Conservation (phyloP, 2,329 filamentous ascomycete species). For the Colletotrichum lentis region DNA sequence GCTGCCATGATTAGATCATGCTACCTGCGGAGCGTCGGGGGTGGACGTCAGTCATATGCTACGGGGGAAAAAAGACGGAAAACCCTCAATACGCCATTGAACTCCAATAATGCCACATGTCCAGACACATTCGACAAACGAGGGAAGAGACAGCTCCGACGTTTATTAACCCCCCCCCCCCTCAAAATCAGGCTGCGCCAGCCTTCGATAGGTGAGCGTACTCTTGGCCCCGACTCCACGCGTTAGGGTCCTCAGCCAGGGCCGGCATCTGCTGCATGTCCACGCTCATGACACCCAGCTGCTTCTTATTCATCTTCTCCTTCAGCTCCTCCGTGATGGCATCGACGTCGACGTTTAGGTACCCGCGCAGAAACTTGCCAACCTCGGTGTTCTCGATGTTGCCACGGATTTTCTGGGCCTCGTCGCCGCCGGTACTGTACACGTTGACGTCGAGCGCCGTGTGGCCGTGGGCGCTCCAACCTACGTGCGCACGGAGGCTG, state of each 20-base stretch:
- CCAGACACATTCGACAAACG: not conserved
- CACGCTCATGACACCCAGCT: slow-evolving; percentile 24
- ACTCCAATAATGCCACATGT: slow-evolving; percentile 28
- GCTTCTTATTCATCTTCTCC: slow-evolving; percentile 55
- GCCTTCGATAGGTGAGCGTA: slow-evolving; percentile 20
- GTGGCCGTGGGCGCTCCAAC: slow-evolving; percentile 95
- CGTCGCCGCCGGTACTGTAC: slow-evolving; percentile 78
- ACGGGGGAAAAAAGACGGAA: not conserved
- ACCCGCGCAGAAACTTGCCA: slow-evolving; percentile 80
- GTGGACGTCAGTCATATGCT: slow-evolving; percentile 1
- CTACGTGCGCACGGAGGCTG: slow-evolving; percentile 85
- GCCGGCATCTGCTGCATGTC: slow-evolving; percentile 14
- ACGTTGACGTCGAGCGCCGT: slow-evolving; percentile 96
- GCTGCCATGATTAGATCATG: slow-evolving; percentile 14
- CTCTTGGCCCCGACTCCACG: slow-evolving; percentile 27
- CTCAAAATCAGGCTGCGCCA: not conserved
- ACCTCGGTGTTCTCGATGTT: slow-evolving; percentile 97
- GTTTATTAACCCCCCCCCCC: not conserved
- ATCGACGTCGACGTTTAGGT: slow-evolving; percentile 81
- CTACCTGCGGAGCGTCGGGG: not conserved
- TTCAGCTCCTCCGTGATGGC: slow-evolving; percentile 78
- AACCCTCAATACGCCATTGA: slow-evolving; percentile 5
- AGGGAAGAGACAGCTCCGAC: not conserved
- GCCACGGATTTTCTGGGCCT: slow-evolving; percentile 72
- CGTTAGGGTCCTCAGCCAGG: slow-evolving; percentile 17